Base-by-base conservation (phyloP, 352 stramenopile genomes). In the Pythium guiyangense region DNA sequence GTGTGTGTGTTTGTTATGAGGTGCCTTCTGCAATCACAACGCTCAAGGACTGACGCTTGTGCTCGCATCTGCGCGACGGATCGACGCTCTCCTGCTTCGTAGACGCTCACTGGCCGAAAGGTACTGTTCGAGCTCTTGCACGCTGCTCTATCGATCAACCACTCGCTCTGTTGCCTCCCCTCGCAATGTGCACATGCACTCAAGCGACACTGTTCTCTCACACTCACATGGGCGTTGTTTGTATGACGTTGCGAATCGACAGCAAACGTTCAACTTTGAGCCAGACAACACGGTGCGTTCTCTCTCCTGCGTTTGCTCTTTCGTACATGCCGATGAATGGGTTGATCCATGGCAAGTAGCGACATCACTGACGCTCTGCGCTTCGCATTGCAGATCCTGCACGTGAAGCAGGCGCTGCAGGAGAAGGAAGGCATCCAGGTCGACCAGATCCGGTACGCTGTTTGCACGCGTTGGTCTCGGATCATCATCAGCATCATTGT, bases 391-490 rank as follows among this genome's bases (percentile, higher is more conserved):
- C 50, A 98, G 81, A 97, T 99, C 53, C 69, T 98, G 56, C 86
- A 96, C 37, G 95, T 99, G 53, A 99, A 99, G 77, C 93, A 98
- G 69, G 86, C 92, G 45, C 76, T 99, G 55, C 96, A 99, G 74
- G 97, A 99, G 79, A 99, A 99, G 73, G 97, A 99, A 73, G 97
- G 96, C 54, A 97, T 97, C 52, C 86, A 96, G 50, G 82, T 91
- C 49, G 80, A 93, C 66, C 83, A 92, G 57, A 93, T 92, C 59
- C 69, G 80, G 64, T 79, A 52, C 55, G 49, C 49, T 56, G 6
- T 22, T 35, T 18, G 2, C 25, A 34, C 29, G 29, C 29, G 4
- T 8, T 34, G 8, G 29, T 34, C 29, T 34, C 29, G 29, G 29
- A 34, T 34, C 29, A 34, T 34, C 29, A 4, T 34, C 29, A 34